Percentiles rank a stretch among this genome's conserved stretches.
These are phyloP conservation scores for Paramecium bursaria DNA, from an alignment of 73 alveolate species.

Conservation along the genomic window DNA sequence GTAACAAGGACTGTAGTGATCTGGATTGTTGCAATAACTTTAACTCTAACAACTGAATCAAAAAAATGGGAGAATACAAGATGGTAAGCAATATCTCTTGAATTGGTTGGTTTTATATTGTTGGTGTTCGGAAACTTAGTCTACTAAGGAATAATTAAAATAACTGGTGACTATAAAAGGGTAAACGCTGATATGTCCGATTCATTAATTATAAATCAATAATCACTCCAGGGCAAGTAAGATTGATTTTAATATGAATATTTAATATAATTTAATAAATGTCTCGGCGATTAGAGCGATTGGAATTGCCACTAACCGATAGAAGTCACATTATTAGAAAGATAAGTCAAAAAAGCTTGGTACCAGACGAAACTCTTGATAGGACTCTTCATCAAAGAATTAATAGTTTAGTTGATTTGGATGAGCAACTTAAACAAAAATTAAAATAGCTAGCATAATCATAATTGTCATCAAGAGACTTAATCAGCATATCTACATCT, in stretches of 20 bases:
- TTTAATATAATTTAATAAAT: no score
- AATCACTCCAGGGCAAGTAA: no score
- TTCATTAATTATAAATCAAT: no score
- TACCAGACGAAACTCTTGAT: no score
- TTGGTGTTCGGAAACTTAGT: constrained; percentile 86
- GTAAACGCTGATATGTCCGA: no score
- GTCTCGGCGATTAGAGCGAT: no score
- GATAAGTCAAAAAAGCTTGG: no score
- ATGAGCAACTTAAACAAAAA: background rate
- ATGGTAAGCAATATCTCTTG: constrained; percentile 49
- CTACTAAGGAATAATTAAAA: constrained; percentile 83
- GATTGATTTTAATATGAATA: no score
- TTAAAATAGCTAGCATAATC: background rate
- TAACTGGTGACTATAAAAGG: no score
- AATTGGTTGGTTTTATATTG: constrained; percentile 83
- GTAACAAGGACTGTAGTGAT: constrained; percentile 85
- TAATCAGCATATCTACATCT: constrained; percentile 5
- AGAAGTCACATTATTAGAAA: no score
- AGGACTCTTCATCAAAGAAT: constrained; percentile 39
- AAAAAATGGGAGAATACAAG: constrained; percentile 66
- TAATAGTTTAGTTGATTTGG: constrained; percentile 26
- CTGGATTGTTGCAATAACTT: constrained; percentile 77
- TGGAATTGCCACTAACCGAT: no score
- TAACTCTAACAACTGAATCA: constrained; percentile 30
- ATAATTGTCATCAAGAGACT: constrained; percentile 14